These are phyloP conservation scores for Picea engelmannii DNA, from an alignment of 83 land plant genomes.

Conservation along the genomic window DNA sequence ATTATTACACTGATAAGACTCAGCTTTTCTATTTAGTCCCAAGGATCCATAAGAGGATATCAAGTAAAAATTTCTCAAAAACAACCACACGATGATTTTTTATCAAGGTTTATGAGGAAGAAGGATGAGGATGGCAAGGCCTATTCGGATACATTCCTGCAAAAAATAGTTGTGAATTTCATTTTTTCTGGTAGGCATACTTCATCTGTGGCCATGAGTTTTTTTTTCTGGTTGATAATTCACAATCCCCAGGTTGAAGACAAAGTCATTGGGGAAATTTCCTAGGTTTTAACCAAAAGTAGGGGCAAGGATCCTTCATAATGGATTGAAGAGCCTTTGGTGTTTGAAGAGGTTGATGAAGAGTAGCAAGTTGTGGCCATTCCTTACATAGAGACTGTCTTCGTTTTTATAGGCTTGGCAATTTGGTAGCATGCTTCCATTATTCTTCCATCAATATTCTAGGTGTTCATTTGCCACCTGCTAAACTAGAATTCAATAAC, in stretches of 20 bases:
- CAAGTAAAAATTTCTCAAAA: background rate
- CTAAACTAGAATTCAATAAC: no score
- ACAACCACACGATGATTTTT: conserved; percentile 43
- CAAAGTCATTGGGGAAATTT: background rate
- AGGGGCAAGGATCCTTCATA: background rate
- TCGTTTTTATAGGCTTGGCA: no score
- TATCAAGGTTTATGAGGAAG: conserved; percentile 63
- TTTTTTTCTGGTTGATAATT: conserved; percentile 76
- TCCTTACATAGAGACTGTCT: no score
- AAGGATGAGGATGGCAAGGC: conserved; percentile 39
- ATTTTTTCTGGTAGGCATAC: conserved; percentile 85
- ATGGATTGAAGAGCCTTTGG: conserved; percentile 30
- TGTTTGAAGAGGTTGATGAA: conserved; percentile 45
- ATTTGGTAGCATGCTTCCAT: no score
- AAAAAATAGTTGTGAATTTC: conserved; percentile 64
- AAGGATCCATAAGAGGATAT: background rate
- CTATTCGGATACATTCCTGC: conserved; percentile 38
- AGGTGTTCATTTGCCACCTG: no score
- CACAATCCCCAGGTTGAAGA: background rate
- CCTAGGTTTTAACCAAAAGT: background rate
- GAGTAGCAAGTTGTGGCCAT: no score
- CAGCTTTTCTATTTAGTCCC: background rate
- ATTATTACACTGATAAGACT: conserved; percentile 11
- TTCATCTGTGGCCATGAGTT: conserved; percentile 67
- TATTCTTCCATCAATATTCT: no score